Conservation (phyloP, 2,329 filamentous ascomycete species). For the Amesomyces nigricolor region DNA sequence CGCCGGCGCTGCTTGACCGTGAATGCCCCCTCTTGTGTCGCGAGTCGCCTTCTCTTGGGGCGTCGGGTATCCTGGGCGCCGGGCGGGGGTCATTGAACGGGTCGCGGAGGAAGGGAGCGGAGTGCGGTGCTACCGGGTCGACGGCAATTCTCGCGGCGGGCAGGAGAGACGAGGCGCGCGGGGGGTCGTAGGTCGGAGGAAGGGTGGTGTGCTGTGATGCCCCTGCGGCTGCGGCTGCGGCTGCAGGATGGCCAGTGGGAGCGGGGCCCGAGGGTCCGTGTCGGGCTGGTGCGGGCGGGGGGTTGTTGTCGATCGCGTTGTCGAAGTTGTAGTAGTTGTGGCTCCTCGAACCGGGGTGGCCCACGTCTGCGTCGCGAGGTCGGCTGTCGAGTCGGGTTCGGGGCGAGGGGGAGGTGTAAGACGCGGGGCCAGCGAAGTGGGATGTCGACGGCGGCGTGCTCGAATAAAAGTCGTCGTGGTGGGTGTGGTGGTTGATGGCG, state of each 20-base stretch:
- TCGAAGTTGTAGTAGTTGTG: slow-evolving; percentile 4
- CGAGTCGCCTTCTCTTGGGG: slow-evolving; percentile 21
- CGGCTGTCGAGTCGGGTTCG: slow-evolving; percentile 14
- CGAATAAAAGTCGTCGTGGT: slow-evolving; percentile 4
- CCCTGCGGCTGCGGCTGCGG: slow-evolving; percentile 36
- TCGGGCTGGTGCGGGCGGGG: slow-evolving; percentile 7
- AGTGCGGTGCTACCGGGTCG: slow-evolving; percentile 18
- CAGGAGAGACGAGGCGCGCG: slow-evolving; percentile 42
- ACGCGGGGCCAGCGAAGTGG: slow-evolving; percentile 7
- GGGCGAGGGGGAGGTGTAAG: slow-evolving; percentile 22
- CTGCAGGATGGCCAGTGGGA: slow-evolving; percentile 21
- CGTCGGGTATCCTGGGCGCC: slow-evolving; percentile 15
- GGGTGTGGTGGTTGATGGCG: not conserved
- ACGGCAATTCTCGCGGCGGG: slow-evolving; percentile 34
- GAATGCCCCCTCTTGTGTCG: slow-evolving; percentile 29
- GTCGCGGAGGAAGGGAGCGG: slow-evolving; percentile 20
- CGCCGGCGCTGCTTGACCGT: slow-evolving; percentile 34
- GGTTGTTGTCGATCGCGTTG: slow-evolving; percentile 12
- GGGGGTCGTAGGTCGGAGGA: slow-evolving; percentile 30
- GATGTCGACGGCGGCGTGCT: slow-evolving; percentile 17
- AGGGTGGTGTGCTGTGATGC: slow-evolving; percentile 29
- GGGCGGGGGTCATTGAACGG: slow-evolving; percentile 28
- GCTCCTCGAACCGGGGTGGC: slow-evolving; percentile 11
- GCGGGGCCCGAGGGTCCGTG: slow-evolving; percentile 11
- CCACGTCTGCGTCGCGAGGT: slow-evolving; percentile 14